These are phyloP conservation scores for Colletotrichum theobromicola DNA, from an alignment of 2,329 filamentous ascomycete genomes.

Conservation along the genomic window DNA sequence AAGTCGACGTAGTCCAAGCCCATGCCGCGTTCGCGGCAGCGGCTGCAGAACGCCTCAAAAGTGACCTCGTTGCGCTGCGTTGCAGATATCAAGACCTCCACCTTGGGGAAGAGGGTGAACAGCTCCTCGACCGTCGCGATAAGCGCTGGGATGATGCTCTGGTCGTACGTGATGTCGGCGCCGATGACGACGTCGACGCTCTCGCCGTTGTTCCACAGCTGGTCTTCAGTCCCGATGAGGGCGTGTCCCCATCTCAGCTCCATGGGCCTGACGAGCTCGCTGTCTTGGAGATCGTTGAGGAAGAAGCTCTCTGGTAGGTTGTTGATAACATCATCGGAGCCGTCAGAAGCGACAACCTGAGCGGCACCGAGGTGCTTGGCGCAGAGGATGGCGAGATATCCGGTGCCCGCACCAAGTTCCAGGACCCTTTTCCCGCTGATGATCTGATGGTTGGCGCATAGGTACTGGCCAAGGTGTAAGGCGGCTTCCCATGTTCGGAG, in stretches of 20 bases:
- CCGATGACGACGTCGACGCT: constrained; percentile 71
- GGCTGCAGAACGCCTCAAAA: constrained; percentile 66
- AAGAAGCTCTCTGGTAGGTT: constrained; percentile 71
- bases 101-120: constrained; percentile 58
- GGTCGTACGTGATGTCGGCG: constrained; percentile 81
- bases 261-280: constrained; percentile 48
- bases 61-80: constrained; percentile 75
- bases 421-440: constrained; percentile 64
- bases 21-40: constrained; percentile 57
- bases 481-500: constrained; percentile 84
- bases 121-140: constrained; percentile 69
- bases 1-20: constrained; percentile 48
- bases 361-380: constrained; percentile 67
- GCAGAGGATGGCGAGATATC: constrained; percentile 76
- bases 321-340: constrained; percentile 74
- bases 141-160: constrained; percentile 64
- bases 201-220: constrained; percentile 52
- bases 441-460: constrained; percentile 53
- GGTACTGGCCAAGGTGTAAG: constrained; percentile 73
- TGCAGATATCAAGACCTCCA: constrained; percentile 70
- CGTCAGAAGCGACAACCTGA: constrained; percentile 74
- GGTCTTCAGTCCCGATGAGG: constrained; percentile 61
- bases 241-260: constrained; percentile 70
- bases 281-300: constrained; percentile 66
- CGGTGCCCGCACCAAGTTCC: constrained; percentile 79